Evolutionary conservation across 2,329 filamentous ascomycete genomes (phyloP).

Genomic region (Dactylonectria macrodidyma): DNA sequence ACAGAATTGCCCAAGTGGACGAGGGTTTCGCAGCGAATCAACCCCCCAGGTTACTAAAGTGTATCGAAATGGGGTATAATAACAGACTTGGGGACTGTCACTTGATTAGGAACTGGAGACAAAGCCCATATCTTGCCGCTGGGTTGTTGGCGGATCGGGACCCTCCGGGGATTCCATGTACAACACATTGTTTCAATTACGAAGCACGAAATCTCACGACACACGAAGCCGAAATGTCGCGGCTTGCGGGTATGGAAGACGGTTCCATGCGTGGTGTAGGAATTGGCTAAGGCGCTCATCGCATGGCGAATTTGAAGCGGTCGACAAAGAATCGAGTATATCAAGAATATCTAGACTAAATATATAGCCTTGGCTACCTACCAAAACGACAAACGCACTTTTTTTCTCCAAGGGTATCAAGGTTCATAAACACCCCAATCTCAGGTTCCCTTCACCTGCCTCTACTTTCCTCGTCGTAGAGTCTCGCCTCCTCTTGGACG

Average conservation of each 20-base stretch:
- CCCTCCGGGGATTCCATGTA: slow-evolving; percentile 45
- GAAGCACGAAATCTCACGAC: slow-evolving; percentile 42
- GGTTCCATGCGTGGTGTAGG: slow-evolving; percentile 37
- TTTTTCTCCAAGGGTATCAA: slow-evolving; percentile 46
- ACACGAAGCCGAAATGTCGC: slow-evolving; percentile 27
- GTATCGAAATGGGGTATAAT: slow-evolving; percentile 29
- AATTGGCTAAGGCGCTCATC: slow-evolving; percentile 39
- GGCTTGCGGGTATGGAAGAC: slow-evolving; percentile 22
- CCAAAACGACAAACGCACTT: slow-evolving; percentile 22
- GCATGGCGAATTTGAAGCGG: slow-evolving; percentile 13
- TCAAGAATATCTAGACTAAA: slow-evolving; percentile 22
- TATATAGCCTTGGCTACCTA: slow-evolving; percentile 22
- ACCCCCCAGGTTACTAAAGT: slow-evolving; percentile 90
- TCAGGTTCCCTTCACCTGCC: slow-evolving; percentile 34
- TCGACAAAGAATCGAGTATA: slow-evolving; percentile 12
- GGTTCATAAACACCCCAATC: slow-evolving; percentile 25
- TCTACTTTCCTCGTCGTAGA: slow-evolving; percentile 58
- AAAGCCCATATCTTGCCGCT: slow-evolving; percentile 25
- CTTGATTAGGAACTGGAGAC: slow-evolving; percentile 41
- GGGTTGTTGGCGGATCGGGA: slow-evolving; percentile 38
- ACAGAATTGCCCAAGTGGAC: slow-evolving; percentile 93
- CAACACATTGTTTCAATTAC: slow-evolving; percentile 49
- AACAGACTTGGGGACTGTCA: slow-evolving; percentile 26
- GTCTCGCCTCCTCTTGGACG: slow-evolving; percentile 68
- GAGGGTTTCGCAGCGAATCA: slow-evolving; percentile 91